phyloP scores from a whole-genome alignment of 306 rosid species.

The Corylus americana region DNA sequence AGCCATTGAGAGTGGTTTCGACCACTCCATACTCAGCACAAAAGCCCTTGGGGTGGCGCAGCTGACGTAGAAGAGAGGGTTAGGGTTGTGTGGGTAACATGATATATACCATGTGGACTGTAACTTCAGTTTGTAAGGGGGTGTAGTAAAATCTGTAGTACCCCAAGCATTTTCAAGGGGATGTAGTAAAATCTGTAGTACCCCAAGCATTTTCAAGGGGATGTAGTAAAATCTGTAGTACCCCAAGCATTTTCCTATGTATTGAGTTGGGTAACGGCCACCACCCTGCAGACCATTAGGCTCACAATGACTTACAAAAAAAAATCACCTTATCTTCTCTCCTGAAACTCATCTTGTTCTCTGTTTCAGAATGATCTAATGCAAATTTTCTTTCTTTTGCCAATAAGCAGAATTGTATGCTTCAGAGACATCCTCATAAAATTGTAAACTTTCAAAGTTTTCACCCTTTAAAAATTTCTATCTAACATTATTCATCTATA shows the following conservation, averaged over 20 bases:
- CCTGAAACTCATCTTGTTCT: not conserved
- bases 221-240: no score
- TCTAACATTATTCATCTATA: not conserved
- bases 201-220: not conserved
- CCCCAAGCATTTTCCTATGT: not conserved
- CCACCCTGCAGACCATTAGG: not conserved
- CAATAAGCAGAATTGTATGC: not conserved
- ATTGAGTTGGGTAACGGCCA: not conserved
- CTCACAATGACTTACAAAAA: not conserved
- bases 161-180: not conserved
- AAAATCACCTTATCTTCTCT: not conserved
- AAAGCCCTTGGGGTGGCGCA: no score
- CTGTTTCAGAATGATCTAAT: not conserved
- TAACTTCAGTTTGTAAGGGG: no score
- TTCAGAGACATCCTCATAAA: not conserved
- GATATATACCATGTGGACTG: no score
- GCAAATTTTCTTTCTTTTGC: not conserved
- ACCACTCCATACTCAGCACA: no score
- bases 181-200: no score
- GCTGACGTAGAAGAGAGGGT: no score
- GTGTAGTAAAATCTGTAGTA: no score
- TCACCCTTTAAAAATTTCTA: no score
- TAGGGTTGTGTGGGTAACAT: no score
- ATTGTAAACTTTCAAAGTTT: not conserved
- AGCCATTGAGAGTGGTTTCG: no score